phyloP scores from a whole-genome alignment of 129 eudicot genomes.

The Centella asiatica region DNA sequence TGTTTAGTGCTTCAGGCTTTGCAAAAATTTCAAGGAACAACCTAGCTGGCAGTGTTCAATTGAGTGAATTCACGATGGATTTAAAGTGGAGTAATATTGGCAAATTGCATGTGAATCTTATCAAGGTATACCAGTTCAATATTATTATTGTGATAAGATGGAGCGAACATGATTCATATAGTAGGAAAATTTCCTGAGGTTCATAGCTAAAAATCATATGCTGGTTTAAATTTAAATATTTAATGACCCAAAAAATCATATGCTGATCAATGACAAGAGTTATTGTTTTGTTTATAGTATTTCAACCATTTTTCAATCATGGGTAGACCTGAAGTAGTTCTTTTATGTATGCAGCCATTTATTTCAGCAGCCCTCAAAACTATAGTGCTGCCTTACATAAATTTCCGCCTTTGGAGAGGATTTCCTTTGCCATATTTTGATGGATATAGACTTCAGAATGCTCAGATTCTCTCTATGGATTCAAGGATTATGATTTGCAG shows the following conservation, averaged over 20 bases:
- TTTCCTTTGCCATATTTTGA: conserved; percentile 45
- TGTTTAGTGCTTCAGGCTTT: conserved; percentile 52
- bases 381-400: conserved; percentile 54
- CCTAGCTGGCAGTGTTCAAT: conserved; percentile 43
- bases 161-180: not conserved
- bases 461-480: conserved; percentile 36
- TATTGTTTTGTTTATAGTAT: not conserved
- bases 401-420: conserved; percentile 46
- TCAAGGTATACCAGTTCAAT: conserved; percentile 49
- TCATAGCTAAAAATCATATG: not conserved
- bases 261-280: not conserved
- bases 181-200: not conserved
- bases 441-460: conserved; percentile 65
- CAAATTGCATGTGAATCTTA: conserved; percentile 46
- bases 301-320: not conserved
- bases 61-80: conserved; percentile 51
- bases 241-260: not conserved
- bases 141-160: not conserved
- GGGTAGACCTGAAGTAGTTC: not conserved
- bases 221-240: not conserved
- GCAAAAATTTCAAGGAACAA: conserved; percentile 51
- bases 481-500: conserved; percentile 57
- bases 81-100: conserved; percentile 83
- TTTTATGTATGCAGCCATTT: conserved; percentile 47
- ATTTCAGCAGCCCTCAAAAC: conserved; percentile 46